Evolutionary conservation across 2,329 filamentous ascomycete species (phyloP).

Genomic region (Penicillium sp.): DNA sequence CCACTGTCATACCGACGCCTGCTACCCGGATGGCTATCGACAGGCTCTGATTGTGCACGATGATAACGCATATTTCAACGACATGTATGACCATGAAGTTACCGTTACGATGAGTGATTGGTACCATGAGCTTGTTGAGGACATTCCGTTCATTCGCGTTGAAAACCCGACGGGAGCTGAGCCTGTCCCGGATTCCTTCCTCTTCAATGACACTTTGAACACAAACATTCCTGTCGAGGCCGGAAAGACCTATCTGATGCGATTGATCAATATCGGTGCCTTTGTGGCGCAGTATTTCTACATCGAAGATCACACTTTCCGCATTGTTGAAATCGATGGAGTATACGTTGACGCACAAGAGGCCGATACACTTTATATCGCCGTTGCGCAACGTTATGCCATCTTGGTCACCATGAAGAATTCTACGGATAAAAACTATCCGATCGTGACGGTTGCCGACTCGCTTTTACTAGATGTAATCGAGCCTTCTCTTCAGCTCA

Average conservation of each 20-base stretch:
- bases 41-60: conserved; percentile 1
- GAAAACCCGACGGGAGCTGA: conserved; percentile 56
- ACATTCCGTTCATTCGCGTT: conserved; percentile 44
- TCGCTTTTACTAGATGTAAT: conserved; percentile 35
- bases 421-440: conserved; percentile 61
- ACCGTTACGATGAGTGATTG: conserved; percentile 2
- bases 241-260: conserved; percentile 64
- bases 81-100: not conserved
- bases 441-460: conserved; percentile 50
- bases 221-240: conserved; percentile 47
- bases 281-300: conserved; percentile 54
- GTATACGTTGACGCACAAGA: conserved; percentile 62
- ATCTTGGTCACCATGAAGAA: conserved; percentile 61
- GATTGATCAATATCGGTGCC: conserved; percentile 32
- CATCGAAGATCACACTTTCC: conserved; percentile 57
- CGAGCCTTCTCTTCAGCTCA: conserved; percentile 32
- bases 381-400: conserved; percentile 63
- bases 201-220: conserved; percentile 69
- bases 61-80: not conserved
- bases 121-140: conserved; percentile 1
- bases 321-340: conserved; percentile 70
- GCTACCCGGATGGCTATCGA: not conserved
- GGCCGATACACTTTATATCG: conserved; percentile 63
- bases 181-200: conserved; percentile 64
- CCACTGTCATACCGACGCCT: not conserved